Evolutionary conservation across 177 flowering plant species (phyloP).

Genomic region (Telopea speciosissima): DNA sequence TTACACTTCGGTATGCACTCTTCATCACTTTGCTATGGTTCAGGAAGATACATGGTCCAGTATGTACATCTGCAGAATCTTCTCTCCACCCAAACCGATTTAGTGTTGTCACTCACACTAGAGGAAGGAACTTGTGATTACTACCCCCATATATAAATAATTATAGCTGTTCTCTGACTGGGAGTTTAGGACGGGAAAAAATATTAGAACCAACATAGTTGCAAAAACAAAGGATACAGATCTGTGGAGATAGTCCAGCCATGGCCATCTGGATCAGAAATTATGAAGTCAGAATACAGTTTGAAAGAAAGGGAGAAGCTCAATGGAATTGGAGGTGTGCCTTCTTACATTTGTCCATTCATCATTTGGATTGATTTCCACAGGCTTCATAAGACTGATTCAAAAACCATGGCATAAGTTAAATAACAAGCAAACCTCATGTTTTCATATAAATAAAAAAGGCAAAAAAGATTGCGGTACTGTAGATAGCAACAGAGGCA

Average conservation of each 20-base stretch:
- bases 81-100: not conserved
- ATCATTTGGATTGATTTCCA: conserved; percentile 89
- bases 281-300: not conserved
- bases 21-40: conserved; percentile 65
- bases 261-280: conserved; percentile 71
- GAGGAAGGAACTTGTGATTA: not conserved
- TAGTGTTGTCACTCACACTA: not conserved
- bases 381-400: conserved; percentile 83
- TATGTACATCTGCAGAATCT: not conserved
- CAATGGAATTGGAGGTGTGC: not conserved
- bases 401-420: conserved; percentile 15
- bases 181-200: not conserved
- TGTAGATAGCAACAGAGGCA: not conserved
- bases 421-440: conserved; percentile 7
- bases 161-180: no score
- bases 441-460: not conserved
- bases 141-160: no score
- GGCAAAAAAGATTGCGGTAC: not conserved
- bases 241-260: conserved; percentile 90
- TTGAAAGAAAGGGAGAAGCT: not conserved
- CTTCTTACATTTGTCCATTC: conserved; percentile 94
- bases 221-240: conserved; percentile 58
- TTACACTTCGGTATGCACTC: conserved; percentile 87
- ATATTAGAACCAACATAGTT: not conserved
- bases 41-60: conserved; percentile 27